phyloP scores from a whole-genome alignment of 2,329 filamentous ascomycete genomes.

The Ophiostoma novo-ulmi region DNA sequence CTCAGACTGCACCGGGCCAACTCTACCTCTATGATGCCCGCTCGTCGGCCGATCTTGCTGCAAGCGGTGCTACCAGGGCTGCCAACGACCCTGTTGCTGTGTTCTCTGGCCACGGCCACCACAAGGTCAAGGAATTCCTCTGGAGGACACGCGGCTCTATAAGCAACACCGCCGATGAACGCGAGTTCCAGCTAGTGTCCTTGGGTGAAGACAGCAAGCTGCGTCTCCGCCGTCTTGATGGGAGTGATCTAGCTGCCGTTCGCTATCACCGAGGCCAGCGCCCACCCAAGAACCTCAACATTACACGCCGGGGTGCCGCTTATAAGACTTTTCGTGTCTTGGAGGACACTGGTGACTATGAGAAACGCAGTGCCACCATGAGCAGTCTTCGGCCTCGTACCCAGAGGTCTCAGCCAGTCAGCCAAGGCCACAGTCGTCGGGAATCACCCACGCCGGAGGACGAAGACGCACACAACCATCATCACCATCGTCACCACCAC shows the following conservation, averaged over 20 bases:
- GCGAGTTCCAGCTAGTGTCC: constrained; percentile 88
- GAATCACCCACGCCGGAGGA: constrained; percentile 14
- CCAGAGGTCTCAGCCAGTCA: constrained; percentile 9
- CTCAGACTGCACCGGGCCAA: constrained; percentile 78
- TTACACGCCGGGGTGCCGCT: constrained; percentile 75
- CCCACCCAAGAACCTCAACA: constrained; percentile 58
- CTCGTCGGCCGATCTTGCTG: constrained; percentile 31
- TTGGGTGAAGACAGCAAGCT: constrained; percentile 87
- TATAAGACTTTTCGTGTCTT: constrained; percentile 82
- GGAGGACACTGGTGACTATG: constrained; percentile 52
- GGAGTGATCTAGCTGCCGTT: constrained; percentile 59
- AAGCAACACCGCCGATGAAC: constrained; percentile 64
- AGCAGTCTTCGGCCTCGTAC: constrained; percentile 49
- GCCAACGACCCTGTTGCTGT: constrained; percentile 47
- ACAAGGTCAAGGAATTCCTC: constrained; percentile 83
- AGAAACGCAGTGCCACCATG: constrained; percentile 58
- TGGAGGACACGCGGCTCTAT: constrained; percentile 74
- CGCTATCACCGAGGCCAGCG: constrained; percentile 67
- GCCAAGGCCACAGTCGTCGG: constrained; percentile 19
- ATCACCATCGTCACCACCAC: not conserved
- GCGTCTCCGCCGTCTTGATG: constrained; percentile 68
- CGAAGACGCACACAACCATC: constrained; percentile 4
- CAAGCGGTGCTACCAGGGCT: constrained; percentile 36
- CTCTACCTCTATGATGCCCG: constrained; percentile 77
- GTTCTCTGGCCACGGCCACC: constrained; percentile 57